These are phyloP conservation scores for Bothriochloa decipiens DNA, from an alignment of 176 grass and related monocot species.

Conservation along the genomic window DNA sequence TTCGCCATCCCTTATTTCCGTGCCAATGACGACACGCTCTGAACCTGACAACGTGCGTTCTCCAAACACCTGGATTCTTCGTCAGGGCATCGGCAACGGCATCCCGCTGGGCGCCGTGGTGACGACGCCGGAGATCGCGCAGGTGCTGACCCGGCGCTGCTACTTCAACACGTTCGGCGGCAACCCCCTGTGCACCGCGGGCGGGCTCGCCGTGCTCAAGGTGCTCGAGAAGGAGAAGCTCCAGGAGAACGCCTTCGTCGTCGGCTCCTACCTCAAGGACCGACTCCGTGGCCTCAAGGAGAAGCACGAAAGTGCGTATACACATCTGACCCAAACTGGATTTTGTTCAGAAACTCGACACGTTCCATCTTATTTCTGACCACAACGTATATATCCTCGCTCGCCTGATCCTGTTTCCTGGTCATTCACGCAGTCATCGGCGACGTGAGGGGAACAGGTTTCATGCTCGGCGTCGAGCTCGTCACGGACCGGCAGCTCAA, in stretches of 20 bases:
- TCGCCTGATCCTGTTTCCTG: neutral
- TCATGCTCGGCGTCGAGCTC: slow-evolving; percentile 96
- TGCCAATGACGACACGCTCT: neutral
- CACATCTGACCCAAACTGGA: neutral
- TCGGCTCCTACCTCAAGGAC: slow-evolving; percentile 83
- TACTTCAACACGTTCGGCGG: slow-evolving; percentile 99
- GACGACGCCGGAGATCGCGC: slow-evolving; percentile 89
- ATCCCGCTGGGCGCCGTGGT: slow-evolving; percentile 91
- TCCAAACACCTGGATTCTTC: neutral
- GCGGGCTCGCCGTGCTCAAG: slow-evolving; percentile 78
- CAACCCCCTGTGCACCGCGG: slow-evolving; percentile 80
- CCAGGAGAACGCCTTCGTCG: slow-evolving; percentile 76
- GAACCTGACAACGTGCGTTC: neutral
- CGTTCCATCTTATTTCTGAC: neutral
- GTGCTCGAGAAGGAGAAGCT: slow-evolving; percentile 83
- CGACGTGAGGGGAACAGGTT: slow-evolving; percentile 83
- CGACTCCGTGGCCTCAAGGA: slow-evolving; percentile 72
- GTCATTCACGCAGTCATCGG: slow-evolving; percentile 66
- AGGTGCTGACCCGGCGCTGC: slow-evolving; percentile 71
- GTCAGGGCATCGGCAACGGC: slow-evolving; percentile 98
- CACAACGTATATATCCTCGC: too few relatives aligned
- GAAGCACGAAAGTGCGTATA: slow-evolving; percentile 66
- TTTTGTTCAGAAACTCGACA: neutral
- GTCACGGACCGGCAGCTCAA: slow-evolving; percentile 77
- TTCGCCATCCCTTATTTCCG: neutral